These are phyloP conservation scores for Chloromonas sp. DNA, from an alignment of 163 green algal species.

Conservation along the genomic window DNA sequence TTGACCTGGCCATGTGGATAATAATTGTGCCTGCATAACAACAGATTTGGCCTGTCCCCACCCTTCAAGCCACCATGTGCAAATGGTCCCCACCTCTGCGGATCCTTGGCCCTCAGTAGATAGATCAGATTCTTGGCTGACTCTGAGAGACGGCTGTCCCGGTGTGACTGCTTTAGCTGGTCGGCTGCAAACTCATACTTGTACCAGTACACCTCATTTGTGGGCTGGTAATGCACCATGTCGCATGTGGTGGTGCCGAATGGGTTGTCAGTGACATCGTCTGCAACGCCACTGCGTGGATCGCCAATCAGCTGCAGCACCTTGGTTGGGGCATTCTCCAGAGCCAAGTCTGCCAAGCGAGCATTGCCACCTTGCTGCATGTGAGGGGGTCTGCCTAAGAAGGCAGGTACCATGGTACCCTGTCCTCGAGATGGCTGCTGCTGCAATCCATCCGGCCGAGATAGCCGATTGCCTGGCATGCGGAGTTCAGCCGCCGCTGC, in stretches of 20 bases:
- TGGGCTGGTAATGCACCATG: slow-evolving; percentile 36
- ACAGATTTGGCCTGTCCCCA: no score
- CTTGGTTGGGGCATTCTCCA: slow-evolving; percentile 19
- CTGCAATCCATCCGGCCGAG: no score
- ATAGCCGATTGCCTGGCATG: no score
- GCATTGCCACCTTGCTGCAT: not conserved
- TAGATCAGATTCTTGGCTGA: slow-evolving; percentile 69
- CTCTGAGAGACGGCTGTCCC: slow-evolving; percentile 63
- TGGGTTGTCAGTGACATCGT: slow-evolving; percentile 37
- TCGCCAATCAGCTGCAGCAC: slow-evolving; percentile 48
- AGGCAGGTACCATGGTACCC: no score
- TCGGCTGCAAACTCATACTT: slow-evolving; percentile 42
- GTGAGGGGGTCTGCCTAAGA: no score
- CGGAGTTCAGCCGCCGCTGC: no score
- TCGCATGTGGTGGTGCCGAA: slow-evolving; percentile 42
- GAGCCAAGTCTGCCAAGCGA: slow-evolving; percentile 14
- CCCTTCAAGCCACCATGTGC: not conserved
- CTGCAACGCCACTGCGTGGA: slow-evolving; percentile 45
- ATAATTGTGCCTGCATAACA: no score
- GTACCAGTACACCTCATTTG: slow-evolving; percentile 48
- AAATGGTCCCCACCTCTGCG: slow-evolving; percentile 8
- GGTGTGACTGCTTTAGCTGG: slow-evolving; percentile 43
- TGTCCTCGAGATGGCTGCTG: no score
- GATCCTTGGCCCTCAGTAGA: slow-evolving; percentile 61
- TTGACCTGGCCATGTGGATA: no score